These are phyloP conservation scores for Rasamsonia emersonii DNA, from an alignment of 2,329 filamentous ascomycete species.

Conservation along the genomic window DNA sequence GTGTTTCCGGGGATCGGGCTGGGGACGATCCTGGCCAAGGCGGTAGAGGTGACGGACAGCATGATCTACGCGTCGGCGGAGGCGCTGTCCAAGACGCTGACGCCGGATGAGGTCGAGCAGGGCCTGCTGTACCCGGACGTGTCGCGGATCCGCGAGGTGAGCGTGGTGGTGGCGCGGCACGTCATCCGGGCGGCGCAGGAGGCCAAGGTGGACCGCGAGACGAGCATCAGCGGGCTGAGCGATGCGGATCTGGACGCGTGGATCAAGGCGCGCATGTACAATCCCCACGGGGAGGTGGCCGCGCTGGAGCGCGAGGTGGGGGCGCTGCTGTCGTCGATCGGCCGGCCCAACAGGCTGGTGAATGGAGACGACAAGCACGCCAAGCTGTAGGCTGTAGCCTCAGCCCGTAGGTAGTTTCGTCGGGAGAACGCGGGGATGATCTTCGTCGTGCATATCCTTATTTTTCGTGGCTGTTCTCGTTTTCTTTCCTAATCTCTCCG, in stretches of 20 bases:
- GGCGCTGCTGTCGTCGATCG: conserved; percentile 28
- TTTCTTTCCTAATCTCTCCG: no score
- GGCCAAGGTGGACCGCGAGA: conserved; percentile 58
- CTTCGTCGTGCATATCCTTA: no score
- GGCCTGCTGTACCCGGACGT: conserved; percentile 88
- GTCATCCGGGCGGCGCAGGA: conserved; percentile 87
- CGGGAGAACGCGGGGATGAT: no score
- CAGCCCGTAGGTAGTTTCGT: no score
- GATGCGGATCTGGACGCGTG: conserved; percentile 38
- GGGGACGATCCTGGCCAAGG: conserved; percentile 84
- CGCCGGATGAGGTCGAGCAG: conserved; percentile 68
- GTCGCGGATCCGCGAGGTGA: conserved; percentile 84
- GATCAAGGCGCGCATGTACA: conserved; percentile 43
- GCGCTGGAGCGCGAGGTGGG: conserved; percentile 40
- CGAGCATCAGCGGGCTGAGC: conserved; percentile 33
- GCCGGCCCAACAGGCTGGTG: conserved; percentile 10
- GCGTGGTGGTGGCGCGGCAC: conserved; percentile 74
- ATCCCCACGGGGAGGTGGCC: conserved; percentile 40
- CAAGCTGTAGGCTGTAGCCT: conserved; percentile 11
- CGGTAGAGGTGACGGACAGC: conserved; percentile 75
- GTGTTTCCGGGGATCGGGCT: conserved; percentile 96
- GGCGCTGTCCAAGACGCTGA: conserved; percentile 69
- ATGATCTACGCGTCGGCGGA: conserved; percentile 96
- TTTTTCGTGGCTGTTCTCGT: no score
- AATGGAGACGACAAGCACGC: conserved; percentile 9